Percentiles rank a stretch among this genome's conserved stretches.
Evolutionary conservation across 164 flowering plant genomes (phyloP).

Genomic region (Vitis amurensis): DNA sequence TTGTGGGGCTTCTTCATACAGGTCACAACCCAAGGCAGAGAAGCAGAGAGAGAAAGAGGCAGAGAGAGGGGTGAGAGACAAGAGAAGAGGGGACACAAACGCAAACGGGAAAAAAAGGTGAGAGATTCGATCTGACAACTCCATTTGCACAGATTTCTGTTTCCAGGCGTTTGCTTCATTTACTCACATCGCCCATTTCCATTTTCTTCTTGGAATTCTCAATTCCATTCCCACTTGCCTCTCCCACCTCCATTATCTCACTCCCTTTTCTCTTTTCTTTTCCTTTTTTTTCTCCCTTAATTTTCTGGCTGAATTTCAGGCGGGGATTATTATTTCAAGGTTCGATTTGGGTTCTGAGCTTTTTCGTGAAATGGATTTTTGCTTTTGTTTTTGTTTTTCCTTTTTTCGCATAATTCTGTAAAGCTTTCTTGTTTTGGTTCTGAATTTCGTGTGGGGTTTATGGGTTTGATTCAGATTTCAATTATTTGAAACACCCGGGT

Average conservation of each 20-base stretch:
- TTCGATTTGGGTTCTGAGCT: background rate
- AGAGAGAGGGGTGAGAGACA: background rate
- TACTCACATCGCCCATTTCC: background rate
- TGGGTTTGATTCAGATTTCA: background rate
- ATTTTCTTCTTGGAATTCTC: background rate
- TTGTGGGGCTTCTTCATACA: too few species aligned
- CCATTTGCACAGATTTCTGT: background rate
- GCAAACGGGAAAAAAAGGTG: slow-evolving; percentile 3
- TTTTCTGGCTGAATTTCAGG: background rate
- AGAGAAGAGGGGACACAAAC: background rate
- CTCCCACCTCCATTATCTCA: background rate
- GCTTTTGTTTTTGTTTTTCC: background rate
- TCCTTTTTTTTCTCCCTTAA: background rate
- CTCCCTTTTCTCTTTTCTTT: background rate
- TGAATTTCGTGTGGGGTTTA: background rate
- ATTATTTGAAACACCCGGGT: background rate
- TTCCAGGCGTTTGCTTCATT: background rate
- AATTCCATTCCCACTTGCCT: background rate
- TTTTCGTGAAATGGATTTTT: background rate
- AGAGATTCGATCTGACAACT: background rate
- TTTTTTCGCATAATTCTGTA: background rate
- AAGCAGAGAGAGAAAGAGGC: too few species aligned
- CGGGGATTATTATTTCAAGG: background rate
- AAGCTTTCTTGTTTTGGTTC: background rate
- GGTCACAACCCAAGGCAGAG: too few species aligned